A percentile compares a stretch with the other conserved stretches of the same genome.
These are phyloP conservation scores for Pholiota molesta DNA, from an alignment of 768 basidiomycete species.

Conservation along the genomic window DNA sequence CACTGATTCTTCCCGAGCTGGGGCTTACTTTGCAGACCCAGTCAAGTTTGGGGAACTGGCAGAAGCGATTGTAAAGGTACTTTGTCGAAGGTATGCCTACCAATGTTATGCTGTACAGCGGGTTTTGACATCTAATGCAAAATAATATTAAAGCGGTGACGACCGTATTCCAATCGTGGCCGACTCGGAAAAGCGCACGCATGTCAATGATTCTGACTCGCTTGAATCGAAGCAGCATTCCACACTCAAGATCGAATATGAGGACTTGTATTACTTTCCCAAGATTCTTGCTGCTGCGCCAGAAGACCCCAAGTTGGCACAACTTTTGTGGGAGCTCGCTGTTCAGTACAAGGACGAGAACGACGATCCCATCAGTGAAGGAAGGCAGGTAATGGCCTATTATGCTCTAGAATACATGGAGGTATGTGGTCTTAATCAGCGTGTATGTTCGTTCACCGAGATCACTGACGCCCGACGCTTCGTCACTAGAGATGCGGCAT, in stretches of 20 bases:
- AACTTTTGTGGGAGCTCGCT: background rate
- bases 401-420: no score
- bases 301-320: background rate
- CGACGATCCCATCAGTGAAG: background rate
- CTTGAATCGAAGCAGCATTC: background rate
- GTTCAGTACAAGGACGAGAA: background rate
- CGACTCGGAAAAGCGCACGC: no score
- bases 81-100: background rate
- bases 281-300: background rate
- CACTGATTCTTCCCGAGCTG: background rate
- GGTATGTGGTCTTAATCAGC: background rate
- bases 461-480: no score
- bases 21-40: background rate
- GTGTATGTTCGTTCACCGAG: no score
- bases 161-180: background rate
- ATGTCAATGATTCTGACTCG: background rate
- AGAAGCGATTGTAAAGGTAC: background rate
- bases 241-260: background rate
- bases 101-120: no score
- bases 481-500: no score
- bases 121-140: no score
- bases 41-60: background rate
- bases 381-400: no score
- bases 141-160: background rate
- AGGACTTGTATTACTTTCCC: background rate